Conservation (phyloP, 176 grass and related monocot genomes). For the Ensete ventricosum region DNA sequence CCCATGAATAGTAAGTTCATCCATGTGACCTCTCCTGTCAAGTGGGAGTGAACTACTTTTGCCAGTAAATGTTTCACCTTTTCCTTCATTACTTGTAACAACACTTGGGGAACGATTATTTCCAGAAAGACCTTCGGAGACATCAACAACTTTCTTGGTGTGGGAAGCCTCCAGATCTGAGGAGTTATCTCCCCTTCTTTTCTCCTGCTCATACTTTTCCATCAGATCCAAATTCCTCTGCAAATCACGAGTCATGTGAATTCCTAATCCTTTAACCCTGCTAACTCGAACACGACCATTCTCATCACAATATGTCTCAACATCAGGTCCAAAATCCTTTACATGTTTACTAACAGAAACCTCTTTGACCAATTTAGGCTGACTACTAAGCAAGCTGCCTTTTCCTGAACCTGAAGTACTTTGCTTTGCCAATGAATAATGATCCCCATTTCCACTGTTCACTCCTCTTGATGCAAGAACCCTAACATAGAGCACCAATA, state of each 20-base stretch:
- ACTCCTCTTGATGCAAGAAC: slow-evolving; percentile 31
- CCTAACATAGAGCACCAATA: slow-evolving; percentile 24
- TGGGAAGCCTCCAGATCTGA: slow-evolving; percentile 21
- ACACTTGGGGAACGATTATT: slow-evolving; percentile 23
- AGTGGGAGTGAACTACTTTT: slow-evolving; percentile 10
- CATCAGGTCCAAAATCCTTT: slow-evolving; percentile 62
- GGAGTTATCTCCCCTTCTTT: slow-evolving; percentile 25
- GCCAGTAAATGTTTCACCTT: slow-evolving; percentile 24
- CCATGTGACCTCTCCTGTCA: slow-evolving; percentile 5
- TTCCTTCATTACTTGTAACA: slow-evolving; percentile 22
- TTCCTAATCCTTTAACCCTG: slow-evolving; percentile 79
- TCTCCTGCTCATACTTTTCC: slow-evolving; percentile 65
- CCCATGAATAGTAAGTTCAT: slow-evolving; percentile 11
- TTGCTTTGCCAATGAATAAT: slow-evolving; percentile 18
- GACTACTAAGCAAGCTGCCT: slow-evolving; percentile 12
- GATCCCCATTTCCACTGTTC: slow-evolving; percentile 37
- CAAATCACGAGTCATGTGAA: slow-evolving; percentile 95
- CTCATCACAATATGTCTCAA: slow-evolving; percentile 86
- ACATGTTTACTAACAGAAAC: slow-evolving; percentile 23
- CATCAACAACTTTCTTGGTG: slow-evolving; percentile 32
- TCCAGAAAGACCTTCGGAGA: slow-evolving; percentile 43
- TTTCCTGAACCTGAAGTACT: slow-evolving; percentile 21
- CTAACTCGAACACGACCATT: slow-evolving; percentile 71
- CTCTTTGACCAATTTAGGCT: slow-evolving; percentile 36
- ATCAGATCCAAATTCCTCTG: slow-evolving; percentile 98